phyloP scores from a whole-genome alignment of 768 basidiomycete genomes.

The Collybiopsis luxurians region DNA sequence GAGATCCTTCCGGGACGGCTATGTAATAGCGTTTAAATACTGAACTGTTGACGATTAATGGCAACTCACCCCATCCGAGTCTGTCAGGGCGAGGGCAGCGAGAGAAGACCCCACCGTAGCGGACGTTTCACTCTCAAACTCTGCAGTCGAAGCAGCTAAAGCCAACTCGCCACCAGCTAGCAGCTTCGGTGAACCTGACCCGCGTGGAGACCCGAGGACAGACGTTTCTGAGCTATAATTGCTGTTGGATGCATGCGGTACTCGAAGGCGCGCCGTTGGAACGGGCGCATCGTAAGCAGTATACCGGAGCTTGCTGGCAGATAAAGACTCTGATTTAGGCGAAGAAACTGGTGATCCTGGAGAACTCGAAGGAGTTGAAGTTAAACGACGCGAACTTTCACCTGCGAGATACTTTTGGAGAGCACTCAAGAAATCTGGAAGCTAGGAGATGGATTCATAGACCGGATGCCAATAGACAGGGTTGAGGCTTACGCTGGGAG shows the following conservation, averaged over 20 bases:
- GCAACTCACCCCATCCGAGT: background rate
- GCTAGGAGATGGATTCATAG: slow-evolving; percentile 34
- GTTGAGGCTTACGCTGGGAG: slow-evolving; percentile 50
- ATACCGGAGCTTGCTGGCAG: slow-evolving; percentile 59
- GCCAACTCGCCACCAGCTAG: slow-evolving; percentile 43
- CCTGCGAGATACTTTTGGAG: slow-evolving; percentile 33
- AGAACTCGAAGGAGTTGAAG: slow-evolving; percentile 10
- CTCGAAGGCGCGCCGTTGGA: slow-evolving; percentile 41
- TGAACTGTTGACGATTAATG: background rate
- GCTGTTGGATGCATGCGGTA: slow-evolving; percentile 28
- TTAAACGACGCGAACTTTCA: background rate
- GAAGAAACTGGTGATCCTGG: slow-evolving; percentile 8
- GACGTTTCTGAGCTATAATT: slow-evolving; percentile 6
- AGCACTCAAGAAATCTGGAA: slow-evolving; percentile 66
- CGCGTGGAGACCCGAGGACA: background rate
- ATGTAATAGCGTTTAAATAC: background rate
- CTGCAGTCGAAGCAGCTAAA: slow-evolving; percentile 31
- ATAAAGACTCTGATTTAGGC: slow-evolving; percentile 17
- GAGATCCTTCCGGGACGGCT: slow-evolving; percentile 41
- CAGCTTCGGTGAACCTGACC: background rate
- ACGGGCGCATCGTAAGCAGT: slow-evolving; percentile 66
- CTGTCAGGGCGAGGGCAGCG: background rate
- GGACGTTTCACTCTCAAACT: slow-evolving; percentile 20
- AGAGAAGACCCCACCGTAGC: background rate
- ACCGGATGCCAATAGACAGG: slow-evolving; percentile 2